A percentile compares a stretch with the other conserved stretches of the same genome.
These are phyloP conservation scores for Naganishia cerealis DNA, from an alignment of 1,284 basidiomycete genomes.

Conservation along the genomic window DNA sequence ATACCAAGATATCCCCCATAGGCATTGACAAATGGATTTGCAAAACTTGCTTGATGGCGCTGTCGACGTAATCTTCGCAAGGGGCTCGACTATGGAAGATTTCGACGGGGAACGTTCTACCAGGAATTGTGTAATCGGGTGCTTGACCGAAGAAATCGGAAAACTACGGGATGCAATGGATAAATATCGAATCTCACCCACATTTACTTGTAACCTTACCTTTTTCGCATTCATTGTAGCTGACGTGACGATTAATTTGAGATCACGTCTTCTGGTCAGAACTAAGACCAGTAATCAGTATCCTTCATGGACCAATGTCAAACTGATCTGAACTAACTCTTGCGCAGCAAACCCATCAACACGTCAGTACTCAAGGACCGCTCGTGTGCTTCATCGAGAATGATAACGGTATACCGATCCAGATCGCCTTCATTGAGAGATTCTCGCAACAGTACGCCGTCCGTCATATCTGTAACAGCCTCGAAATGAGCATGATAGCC, in stretches of 20 bases:
- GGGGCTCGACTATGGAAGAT: constrained; percentile 93
- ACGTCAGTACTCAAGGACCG: constrained; percentile 94
- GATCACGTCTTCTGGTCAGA: constrained; percentile 80
- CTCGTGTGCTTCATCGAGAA: constrained; percentile 96
- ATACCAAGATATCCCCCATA: constrained; percentile 94
- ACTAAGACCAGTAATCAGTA: constrained; percentile 58
- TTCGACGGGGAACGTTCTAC: constrained; percentile 97
- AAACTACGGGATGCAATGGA: constrained; percentile 61
- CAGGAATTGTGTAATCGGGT: constrained; percentile 93
- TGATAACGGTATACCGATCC: constrained; percentile 91
- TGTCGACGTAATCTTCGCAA: constrained; percentile 97
- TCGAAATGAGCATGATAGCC: not conserved
- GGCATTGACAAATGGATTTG: constrained; percentile 93
- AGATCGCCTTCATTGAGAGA: constrained; percentile 93
- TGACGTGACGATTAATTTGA: constrained; percentile 95
- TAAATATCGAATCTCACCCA: not conserved
- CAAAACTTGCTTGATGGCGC: constrained; percentile 93
- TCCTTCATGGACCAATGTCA: not conserved
- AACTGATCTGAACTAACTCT: constrained; percentile 63
- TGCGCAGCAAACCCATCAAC: constrained; percentile 88
- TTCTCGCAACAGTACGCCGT: constrained; percentile 92
- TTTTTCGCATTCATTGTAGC: constrained; percentile 99
- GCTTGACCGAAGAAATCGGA: constrained; percentile 92
- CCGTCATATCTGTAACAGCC: constrained; percentile 78
- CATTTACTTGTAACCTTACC: constrained; percentile 55